Evolutionary conservation across 345 rosid genomes (phyloP).

Genomic region (Atalantia buxifolia): DNA sequence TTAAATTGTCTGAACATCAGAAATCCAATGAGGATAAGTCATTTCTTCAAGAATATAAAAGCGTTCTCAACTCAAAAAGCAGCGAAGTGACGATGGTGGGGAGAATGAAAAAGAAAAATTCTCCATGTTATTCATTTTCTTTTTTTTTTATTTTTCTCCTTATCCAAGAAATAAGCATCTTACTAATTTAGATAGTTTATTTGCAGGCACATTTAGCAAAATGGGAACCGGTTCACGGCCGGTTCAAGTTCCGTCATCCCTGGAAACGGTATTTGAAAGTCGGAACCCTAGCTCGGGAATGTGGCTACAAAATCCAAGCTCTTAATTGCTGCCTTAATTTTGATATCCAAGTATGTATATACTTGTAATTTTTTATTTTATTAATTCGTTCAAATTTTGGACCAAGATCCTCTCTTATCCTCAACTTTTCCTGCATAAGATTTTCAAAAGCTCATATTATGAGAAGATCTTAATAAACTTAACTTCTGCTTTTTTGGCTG

Average conservation of each 20-base stretch:
- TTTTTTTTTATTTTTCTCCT: too few species aligned
- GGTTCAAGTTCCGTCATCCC: conserved; percentile 39
- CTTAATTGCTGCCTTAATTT: conserved; percentile 18
- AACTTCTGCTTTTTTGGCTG: neutral
- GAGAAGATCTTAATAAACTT: too few species aligned
- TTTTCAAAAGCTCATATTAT: too few species aligned
- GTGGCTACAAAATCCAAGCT: conserved; percentile 41
- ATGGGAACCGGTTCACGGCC: conserved; percentile 55
- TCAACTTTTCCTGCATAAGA: too few species aligned
- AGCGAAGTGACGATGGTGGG: conserved; percentile 38
- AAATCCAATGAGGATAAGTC: neutral
- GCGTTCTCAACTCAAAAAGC: conserved; percentile 28
- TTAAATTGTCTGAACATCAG: neutral
- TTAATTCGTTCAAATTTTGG: too few species aligned
- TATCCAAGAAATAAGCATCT: too few species aligned
- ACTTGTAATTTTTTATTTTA: too few species aligned
- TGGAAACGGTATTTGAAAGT: conserved; percentile 43
- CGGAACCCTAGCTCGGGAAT: conserved; percentile 28
- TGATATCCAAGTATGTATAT: neutral
- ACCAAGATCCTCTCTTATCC: too few species aligned
- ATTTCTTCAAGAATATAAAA: conserved; percentile 25
- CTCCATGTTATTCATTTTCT: neutral
- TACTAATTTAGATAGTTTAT: neutral
- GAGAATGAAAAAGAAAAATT: too few species aligned
- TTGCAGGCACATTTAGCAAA: conserved; percentile 39